Evolutionary conservation across 371 early-diverging fungal species (phyloP), one percentile per base, ranked within the genome.

Genomic region (Phascolomyces articulosus): DNA sequence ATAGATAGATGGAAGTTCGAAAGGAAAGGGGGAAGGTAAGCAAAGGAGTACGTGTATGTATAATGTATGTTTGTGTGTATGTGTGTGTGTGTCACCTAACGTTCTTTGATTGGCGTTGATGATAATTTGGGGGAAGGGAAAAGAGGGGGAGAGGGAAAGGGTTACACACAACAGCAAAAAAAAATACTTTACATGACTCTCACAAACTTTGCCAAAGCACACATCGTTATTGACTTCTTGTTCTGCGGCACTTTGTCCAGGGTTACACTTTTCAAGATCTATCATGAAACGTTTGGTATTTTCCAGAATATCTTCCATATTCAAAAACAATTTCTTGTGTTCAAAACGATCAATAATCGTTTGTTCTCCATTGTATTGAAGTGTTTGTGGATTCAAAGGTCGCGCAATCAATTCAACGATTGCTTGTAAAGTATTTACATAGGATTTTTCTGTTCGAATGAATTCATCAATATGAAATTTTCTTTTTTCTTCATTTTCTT

Each of bases 271-370:
- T 13, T 29, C 40, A 21, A 83, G 65, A 48, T 78, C 80, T 4
- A 13, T 10, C 44, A 80, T 34, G 56, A 83, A 80, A 2, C 55
- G 44, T 34, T 74, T 47, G 29, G 76, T 83, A 49, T 64, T 76
- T 21, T 49, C 21, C 13, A 68, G 40, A 9, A 83, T 73, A 47
- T 78, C 73, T 28, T 78, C 77, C 34, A 83, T 65, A 49, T 83
- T 83, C 62, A 78, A 61, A 47, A 80, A 83, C 24, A 83, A 78
- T 27, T 80, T 74, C 53, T 74, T 65, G 29, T 71, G 72, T 47
- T 76, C 70, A 49, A 70, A 83, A 1, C 68, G 66, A 34, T 83
- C 74, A 47, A 83, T 64, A 49, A 79, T 72, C 7, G 68, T 55
- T 16, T 70, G 47, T 27, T 71, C 69, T 40, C 69, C 63, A 20